phyloP scores from a whole-genome alignment of 1,284 basidiomycete species.

The Chondrostereum purpureum region DNA sequence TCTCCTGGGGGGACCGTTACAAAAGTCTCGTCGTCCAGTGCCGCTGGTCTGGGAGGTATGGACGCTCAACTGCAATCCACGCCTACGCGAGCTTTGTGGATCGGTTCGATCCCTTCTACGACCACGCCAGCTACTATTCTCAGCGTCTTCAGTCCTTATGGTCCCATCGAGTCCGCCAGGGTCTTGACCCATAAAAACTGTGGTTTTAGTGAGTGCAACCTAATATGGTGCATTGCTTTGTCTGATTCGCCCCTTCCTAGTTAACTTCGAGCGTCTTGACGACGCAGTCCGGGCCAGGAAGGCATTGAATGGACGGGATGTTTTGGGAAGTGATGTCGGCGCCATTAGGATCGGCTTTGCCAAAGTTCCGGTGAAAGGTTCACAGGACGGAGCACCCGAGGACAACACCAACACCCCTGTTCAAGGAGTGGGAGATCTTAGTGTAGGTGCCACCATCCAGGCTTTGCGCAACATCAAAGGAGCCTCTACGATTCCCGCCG shows the following conservation, averaged over 20 bases:
- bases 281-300: slow-evolving; percentile 94
- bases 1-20: slow-evolving; percentile 49
- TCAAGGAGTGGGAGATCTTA: slow-evolving; percentile 74
- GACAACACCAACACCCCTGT: slow-evolving; percentile 60
- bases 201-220: slow-evolving; percentile 69
- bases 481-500: slow-evolving; percentile 79
- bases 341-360: slow-evolving; percentile 96
- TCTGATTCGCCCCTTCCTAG: slow-evolving; percentile 28
- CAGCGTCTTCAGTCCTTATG: slow-evolving; percentile 92
- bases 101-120: slow-evolving; percentile 89
- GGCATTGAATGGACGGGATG: slow-evolving; percentile 90
- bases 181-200: slow-evolving; percentile 97
- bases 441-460: slow-evolving; percentile 79
- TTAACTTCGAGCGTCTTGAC: slow-evolving; percentile 96
- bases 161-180: slow-evolving; percentile 93
- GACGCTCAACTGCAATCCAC: slow-evolving; percentile 80
- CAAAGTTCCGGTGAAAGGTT: slow-evolving; percentile 87
- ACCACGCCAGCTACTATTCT: slow-evolving; percentile 91
- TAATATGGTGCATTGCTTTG: slow-evolving; percentile 11
- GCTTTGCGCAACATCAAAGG: slow-evolving; percentile 83
- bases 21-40: slow-evolving; percentile 39
- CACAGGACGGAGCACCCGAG: slow-evolving; percentile 59
- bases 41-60: slow-evolving; percentile 53
- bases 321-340: slow-evolving; percentile 91
- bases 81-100: slow-evolving; percentile 92